Percentiles rank a stretch among this genome's conserved stretches.
Conservation (phyloP, 805 yeast species). For the Millerago galiae region DNA sequence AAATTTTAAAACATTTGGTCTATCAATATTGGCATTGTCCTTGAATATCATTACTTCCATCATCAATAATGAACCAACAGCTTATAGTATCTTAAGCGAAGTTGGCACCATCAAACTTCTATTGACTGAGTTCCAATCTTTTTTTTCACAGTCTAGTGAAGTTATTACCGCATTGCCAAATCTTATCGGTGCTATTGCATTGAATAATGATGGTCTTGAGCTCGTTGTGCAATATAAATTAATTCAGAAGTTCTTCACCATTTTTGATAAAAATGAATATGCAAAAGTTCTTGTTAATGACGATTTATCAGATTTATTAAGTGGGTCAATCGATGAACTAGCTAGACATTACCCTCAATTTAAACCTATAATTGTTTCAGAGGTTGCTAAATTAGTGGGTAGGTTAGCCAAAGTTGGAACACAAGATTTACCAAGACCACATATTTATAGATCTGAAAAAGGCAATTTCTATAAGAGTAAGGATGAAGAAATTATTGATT, state of each 20-base stretch:
- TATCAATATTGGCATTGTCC: constrained; percentile 51
- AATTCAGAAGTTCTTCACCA: constrained; percentile 40
- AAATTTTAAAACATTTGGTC: constrained; percentile 60
- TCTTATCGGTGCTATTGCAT: constrained; percentile 74
- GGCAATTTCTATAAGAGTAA: constrained; percentile 36
- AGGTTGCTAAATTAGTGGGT: constrained; percentile 39
- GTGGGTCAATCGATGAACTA: constrained; percentile 69
- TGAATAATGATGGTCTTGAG: constrained; percentile 66
- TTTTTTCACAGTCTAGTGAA: constrained; percentile 53
- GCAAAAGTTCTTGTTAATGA: constrained; percentile 49
- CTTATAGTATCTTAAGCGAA: constrained; percentile 73
- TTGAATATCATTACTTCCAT: constrained; percentile 62
- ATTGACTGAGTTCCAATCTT: constrained; percentile 46
- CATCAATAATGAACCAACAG: constrained; percentile 87
- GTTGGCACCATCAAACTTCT: constrained; percentile 65
- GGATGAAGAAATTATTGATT: constrained; percentile 35
- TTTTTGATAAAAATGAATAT: constrained; percentile 41
- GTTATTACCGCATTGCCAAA: constrained; percentile 61
- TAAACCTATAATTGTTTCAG: constrained; percentile 49
- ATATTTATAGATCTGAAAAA: constrained; percentile 37
- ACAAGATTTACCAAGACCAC: constrained; percentile 31
- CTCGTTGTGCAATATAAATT: constrained; percentile 39
- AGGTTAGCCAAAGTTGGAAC: constrained; percentile 35
- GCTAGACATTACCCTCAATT: constrained; percentile 78
- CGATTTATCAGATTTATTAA: constrained; percentile 51